phyloP scores from a whole-genome alignment of 73 alveolate genomes.

The Tetrahymena borealis region DNA sequence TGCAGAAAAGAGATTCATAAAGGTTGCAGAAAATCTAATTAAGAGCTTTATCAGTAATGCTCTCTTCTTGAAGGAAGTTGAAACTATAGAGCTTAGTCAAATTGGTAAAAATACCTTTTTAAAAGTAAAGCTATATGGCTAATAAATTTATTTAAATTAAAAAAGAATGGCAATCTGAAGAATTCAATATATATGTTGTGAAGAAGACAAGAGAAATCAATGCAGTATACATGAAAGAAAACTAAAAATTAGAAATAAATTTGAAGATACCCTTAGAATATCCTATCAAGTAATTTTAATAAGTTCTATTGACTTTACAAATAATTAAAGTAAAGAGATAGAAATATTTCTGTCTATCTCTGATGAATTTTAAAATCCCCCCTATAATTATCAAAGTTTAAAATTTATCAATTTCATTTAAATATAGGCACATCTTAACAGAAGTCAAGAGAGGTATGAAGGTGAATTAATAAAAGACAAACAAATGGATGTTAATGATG shows the following conservation, averaged over 20 bases:
- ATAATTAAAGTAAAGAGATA: too few species aligned
- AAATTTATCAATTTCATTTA: too few species aligned
- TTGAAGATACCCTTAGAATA: slow-evolving; percentile 58
- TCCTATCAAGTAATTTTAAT: slow-evolving; percentile 55
- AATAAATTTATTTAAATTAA: background rate
- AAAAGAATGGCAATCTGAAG: slow-evolving; percentile 9
- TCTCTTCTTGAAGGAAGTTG: slow-evolving; percentile 23
- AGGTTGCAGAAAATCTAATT: background rate
- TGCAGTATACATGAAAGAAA: slow-evolving; percentile 53
- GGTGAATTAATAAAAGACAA: slow-evolving; percentile 46
- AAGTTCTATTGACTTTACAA: too few species aligned
- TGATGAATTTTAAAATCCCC: background rate
- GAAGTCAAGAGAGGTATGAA: slow-evolving; percentile 62
- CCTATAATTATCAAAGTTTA: too few species aligned
- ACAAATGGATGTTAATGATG: slow-evolving; percentile 64
- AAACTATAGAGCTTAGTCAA: slow-evolving; percentile 15
- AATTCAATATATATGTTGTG: slow-evolving; percentile 1
- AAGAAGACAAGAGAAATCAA: slow-evolving; percentile 52
- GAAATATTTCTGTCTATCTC: background rate
- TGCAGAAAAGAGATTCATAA: background rate
- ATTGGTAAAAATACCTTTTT: background rate
- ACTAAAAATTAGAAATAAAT: slow-evolving; percentile 46
- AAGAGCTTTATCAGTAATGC: slow-evolving; percentile 22
- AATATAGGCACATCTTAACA: background rate
- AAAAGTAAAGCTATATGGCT: background rate